Conservation (phyloP, 768 basidiomycete genomes). For the Calocybe indica region DNA sequence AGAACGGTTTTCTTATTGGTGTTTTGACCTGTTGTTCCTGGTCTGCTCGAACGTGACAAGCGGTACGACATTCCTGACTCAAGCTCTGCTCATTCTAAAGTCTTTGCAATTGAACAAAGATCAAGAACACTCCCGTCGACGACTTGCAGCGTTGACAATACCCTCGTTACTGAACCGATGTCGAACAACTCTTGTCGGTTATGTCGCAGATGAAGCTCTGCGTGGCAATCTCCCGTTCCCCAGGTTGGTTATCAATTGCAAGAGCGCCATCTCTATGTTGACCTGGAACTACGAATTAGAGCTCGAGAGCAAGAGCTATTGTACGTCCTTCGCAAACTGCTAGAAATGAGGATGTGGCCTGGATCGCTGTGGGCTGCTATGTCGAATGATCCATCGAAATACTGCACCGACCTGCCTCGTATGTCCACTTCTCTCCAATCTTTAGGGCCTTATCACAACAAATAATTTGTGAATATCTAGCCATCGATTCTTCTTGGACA, state of each 20-base stretch:
- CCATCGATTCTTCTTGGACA: conserved; percentile 36
- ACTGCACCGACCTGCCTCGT: conserved; percentile 56
- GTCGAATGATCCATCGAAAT: conserved; percentile 56
- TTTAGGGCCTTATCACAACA: background rate
- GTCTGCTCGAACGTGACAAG: conserved; percentile 64
- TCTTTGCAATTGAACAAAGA: conserved; percentile 31
- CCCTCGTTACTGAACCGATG: conserved; percentile 77
- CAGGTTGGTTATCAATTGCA: conserved; percentile 37
- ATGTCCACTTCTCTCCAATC: conserved; percentile 11
- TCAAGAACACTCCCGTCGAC: conserved; percentile 48
- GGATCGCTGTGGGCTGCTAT: conserved; percentile 75
- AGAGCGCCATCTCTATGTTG: background rate
- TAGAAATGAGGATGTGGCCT: conserved; percentile 64
- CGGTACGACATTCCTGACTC: conserved; percentile 32
- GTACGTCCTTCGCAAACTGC: conserved; percentile 77
- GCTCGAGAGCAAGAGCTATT: conserved; percentile 85
- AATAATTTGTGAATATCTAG: conserved; percentile 14
- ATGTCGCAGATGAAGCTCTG: conserved; percentile 78
- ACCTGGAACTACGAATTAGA: conserved; percentile 18
- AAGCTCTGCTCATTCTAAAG: too few relatives aligned
- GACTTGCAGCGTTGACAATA: conserved; percentile 69
- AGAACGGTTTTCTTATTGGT: conserved; percentile 91
- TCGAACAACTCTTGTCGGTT: conserved; percentile 57
- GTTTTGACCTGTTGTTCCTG: conserved; percentile 80
- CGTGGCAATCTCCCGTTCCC: conserved; percentile 89